Conservation (phyloP, 2,329 filamentous ascomycete genomes). For the Hypoxylon sp. region DNA sequence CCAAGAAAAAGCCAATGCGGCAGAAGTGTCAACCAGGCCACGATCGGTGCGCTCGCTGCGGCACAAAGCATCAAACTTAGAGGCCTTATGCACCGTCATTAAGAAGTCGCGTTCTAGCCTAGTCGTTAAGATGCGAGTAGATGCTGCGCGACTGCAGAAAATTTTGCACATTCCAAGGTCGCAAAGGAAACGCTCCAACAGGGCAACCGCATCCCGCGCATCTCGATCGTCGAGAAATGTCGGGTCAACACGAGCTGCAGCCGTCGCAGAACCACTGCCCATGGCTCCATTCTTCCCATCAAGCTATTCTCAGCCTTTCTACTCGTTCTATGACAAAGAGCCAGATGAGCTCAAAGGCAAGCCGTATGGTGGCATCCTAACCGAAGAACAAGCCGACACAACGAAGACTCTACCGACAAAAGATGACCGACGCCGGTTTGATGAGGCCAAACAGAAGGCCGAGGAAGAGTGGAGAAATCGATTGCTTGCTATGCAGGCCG, state of each 20-base stretch:
- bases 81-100: constrained; percentile 60
- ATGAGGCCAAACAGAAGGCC: constrained; percentile 89
- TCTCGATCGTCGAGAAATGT: constrained; percentile 54
- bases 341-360: constrained; percentile 91
- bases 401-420: constrained; percentile 86
- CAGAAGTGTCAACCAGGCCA: constrained; percentile 56
- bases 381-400: constrained; percentile 91
- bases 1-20: constrained; percentile 56
- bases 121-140: constrained; percentile 71
- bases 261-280: constrained; percentile 60
- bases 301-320: constrained; percentile 82
- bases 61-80: constrained; percentile 62
- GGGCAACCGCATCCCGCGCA: constrained; percentile 55
- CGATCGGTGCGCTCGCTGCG: constrained; percentile 72
- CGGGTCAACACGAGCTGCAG: constrained; percentile 46
- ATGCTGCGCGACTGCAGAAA: constrained; percentile 73
- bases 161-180: constrained; percentile 72
- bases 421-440: constrained; percentile 87
- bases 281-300: constrained; percentile 71
- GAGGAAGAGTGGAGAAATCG: constrained; percentile 91
- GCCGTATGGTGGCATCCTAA: constrained; percentile 94
- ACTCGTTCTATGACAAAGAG: constrained; percentile 90
- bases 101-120: constrained; percentile 61
- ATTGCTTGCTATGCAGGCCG: constrained; percentile 72
- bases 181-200: constrained; percentile 64